Conservation (phyloP, 306 rosid species). For the Citrullus colocynthis region DNA sequence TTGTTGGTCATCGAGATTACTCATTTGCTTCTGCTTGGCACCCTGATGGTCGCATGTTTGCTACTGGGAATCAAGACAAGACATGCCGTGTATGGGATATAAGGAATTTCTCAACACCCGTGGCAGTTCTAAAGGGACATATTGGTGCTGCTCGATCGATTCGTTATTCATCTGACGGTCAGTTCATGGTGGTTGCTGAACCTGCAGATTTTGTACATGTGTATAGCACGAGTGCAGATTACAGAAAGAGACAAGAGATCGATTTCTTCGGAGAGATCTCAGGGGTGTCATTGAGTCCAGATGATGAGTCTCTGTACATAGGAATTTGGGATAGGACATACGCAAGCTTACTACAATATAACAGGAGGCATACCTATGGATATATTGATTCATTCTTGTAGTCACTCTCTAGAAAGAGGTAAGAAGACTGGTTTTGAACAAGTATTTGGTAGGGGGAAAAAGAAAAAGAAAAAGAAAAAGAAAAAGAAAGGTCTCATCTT, state of each 20-base stretch:
- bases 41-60: slow-evolving; percentile 17
- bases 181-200: slow-evolving; percentile 26
- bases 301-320: slow-evolving; percentile 23
- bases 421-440: not conserved
- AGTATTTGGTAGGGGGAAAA: not conserved
- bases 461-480: not conserved
- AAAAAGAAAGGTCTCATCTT: not conserved
- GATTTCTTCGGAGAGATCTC: slow-evolving; percentile 33
- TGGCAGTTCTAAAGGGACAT: slow-evolving; percentile 19
- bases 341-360: slow-evolving; percentile 26
- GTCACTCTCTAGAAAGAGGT: not conserved
- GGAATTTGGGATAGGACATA: slow-evolving; percentile 30
- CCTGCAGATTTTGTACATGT: slow-evolving; percentile 27
- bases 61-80: slow-evolving; percentile 32
- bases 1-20: slow-evolving; percentile 22
- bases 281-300: slow-evolving; percentile 25
- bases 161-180: slow-evolving; percentile 20
- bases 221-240: slow-evolving; percentile 10
- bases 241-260: slow-evolving; percentile 22
- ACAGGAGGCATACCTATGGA: slow-evolving; percentile 15
- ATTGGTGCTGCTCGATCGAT: slow-evolving; percentile 24
- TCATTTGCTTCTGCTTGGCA: slow-evolving; percentile 30
- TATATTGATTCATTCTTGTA: slow-evolving; percentile 24
- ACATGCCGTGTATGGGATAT: slow-evolving; percentile 30
- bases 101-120: slow-evolving; percentile 20